Evolutionary conservation across 257 asterid species (phyloP).

Genomic region (Linderniella brevidens): DNA sequence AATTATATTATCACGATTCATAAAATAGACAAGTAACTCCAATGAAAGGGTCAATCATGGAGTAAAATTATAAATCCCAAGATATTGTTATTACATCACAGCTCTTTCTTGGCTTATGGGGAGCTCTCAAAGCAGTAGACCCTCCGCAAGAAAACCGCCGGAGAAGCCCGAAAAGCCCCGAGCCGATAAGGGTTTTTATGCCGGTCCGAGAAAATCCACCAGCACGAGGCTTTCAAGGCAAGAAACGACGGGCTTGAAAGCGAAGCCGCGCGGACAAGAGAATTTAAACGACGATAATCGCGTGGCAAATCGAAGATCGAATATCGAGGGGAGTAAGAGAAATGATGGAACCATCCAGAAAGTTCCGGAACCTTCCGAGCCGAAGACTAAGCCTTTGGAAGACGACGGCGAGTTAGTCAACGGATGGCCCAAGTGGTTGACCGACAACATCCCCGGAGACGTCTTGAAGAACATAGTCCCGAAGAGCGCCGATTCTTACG

Average conservation of each 20-base stretch:
- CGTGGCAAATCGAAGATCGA: constrained; percentile 15
- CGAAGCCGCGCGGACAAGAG: constrained; percentile 16
- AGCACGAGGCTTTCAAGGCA: too few relatives aligned
- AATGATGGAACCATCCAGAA: constrained; percentile 7
- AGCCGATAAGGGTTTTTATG: constrained; percentile 25
- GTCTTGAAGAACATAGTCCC: constrained; percentile 58
- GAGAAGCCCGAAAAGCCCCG: constrained; percentile 21
- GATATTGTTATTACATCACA: too few relatives aligned
- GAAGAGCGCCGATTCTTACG: constrained; percentile 66
- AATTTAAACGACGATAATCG: constrained; percentile 1
- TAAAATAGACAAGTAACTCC: too few relatives aligned
- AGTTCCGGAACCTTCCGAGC: constrained; percentile 8
- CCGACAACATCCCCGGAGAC: constrained; percentile 44
- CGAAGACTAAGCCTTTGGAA: constrained; percentile 14
- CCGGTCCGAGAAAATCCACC: constrained; percentile 30
- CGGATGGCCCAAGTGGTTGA: constrained; percentile 87
- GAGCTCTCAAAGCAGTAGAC: constrained; percentile 28
- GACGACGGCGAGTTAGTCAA: constrained; percentile 30
- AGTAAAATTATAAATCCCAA: too few relatives aligned
- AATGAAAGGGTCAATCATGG: too few relatives aligned
- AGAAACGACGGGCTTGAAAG: constrained; percentile 16
- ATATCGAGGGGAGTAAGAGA: constrained; percentile 9
- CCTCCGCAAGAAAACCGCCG: constrained; percentile 26
- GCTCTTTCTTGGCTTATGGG: constrained; percentile 24
- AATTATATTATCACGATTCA: too few relatives aligned